These are phyloP conservation scores for Xylariaceae sp. DNA, from an alignment of 2,329 filamentous ascomycete species.

Conservation along the genomic window DNA sequence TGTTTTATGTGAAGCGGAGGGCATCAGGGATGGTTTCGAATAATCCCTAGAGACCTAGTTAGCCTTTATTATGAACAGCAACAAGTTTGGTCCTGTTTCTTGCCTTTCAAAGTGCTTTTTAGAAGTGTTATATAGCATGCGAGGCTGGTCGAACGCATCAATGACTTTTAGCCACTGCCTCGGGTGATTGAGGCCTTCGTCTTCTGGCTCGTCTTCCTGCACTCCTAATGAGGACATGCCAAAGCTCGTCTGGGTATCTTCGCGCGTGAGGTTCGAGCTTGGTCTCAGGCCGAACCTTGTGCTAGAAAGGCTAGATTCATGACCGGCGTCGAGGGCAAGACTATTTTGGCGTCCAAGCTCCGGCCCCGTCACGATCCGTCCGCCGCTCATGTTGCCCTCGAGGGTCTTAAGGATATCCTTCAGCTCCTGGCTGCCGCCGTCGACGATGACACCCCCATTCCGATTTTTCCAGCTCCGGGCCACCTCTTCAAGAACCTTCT, in stretches of 20 bases:
- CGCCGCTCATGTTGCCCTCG: conserved; percentile 89
- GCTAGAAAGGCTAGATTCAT: conserved; percentile 58
- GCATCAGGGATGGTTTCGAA: conserved; percentile 72
- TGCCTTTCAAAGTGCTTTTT: conserved; percentile 93
- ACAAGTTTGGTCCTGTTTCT: conserved; percentile 26
- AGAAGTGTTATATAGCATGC: conserved; percentile 73
- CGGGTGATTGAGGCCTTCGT: conserved; percentile 69
- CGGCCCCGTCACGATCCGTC: conserved; percentile 64
- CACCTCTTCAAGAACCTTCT: conserved; percentile 89
- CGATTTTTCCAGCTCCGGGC: conserved; percentile 90
- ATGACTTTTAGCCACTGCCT: conserved; percentile 85
- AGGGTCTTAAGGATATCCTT: conserved; percentile 83
- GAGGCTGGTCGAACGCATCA: conserved; percentile 83
- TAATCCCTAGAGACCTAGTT: conserved; percentile 54
- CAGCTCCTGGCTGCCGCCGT: conserved; percentile 76
- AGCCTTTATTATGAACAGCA: neutral
- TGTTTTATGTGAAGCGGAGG: conserved; percentile 81
- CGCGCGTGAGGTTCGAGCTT: conserved; percentile 51
- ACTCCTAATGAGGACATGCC: conserved; percentile 60
- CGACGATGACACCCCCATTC: conserved; percentile 88
- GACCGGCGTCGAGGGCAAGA: conserved; percentile 63
- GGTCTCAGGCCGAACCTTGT: conserved; percentile 63
- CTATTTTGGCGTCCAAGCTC: conserved; percentile 68
- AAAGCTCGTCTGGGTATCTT: conserved; percentile 72
- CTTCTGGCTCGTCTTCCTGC: conserved; percentile 61